Evolutionary conservation across 495 filamentous ascomycete genomes (phyloP).

Genomic region (Lasiosphaeria miniovina): DNA sequence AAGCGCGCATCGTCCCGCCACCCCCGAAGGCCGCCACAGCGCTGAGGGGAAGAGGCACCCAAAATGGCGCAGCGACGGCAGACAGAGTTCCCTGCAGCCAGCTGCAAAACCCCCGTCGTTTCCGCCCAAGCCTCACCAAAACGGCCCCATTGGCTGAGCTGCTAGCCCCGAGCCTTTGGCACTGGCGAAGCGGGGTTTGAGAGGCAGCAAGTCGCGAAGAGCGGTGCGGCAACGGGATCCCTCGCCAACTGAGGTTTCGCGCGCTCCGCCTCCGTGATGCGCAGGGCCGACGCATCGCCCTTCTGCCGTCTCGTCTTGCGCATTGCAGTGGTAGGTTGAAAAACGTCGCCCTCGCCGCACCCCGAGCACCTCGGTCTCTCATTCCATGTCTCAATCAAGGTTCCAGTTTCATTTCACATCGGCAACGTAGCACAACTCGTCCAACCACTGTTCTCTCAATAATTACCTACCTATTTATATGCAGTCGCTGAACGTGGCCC

Average conservation of each 20-base stretch:
- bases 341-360: conserved; percentile 1
- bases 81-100: not conserved
- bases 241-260: not conserved
- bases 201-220: not conserved
- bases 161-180: conserved; percentile 8
- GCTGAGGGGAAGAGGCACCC: not conserved
- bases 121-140: not conserved
- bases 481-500: conserved; percentile 3
- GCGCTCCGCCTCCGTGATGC: conserved; percentile 11
- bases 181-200: conserved; percentile 8
- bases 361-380: not conserved
- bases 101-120: conserved; percentile 1
- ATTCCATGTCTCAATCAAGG: conserved; percentile 8
- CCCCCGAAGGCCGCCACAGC: conserved; percentile 49
- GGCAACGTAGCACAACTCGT: not conserved
- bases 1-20: conserved; percentile 12
- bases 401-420: not conserved
- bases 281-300: conserved; percentile 9
- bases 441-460: not conserved
- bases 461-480: conserved; percentile 1
- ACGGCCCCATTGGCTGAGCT: not conserved
- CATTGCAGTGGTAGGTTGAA: not conserved
- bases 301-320: not conserved
- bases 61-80: not conserved
- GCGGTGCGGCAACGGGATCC: not conserved